Evolutionary conservation across 2,329 filamentous ascomycete genomes (phyloP), one percentile per base, ranked within the genome.

Genomic region (Clarireedia hainanense): DNA sequence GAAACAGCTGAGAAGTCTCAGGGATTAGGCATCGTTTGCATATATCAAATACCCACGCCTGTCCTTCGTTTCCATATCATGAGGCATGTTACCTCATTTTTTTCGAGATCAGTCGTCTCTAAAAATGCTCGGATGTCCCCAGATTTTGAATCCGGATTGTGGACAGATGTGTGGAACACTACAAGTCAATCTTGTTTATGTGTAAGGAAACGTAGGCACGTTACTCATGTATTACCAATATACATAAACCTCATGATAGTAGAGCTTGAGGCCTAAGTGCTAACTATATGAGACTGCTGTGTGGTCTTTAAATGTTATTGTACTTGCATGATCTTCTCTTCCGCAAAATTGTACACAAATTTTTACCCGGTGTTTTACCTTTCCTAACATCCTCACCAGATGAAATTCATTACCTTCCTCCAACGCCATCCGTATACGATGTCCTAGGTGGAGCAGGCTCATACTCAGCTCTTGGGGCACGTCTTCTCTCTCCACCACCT

Each of bases 371-470:
- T 4, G 24, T 36, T 36, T 43, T 50, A 49, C 15, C 39, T n/a
- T 20, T 34, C 37, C 66, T 62, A 60, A 61, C 60, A 57, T 52
- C 42, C 24, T 15, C 51, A 55, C 50, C 73, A 92, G 91, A 97
- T 75, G 89, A 96, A 58, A 97, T 97, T 65, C 88, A 96, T 65
- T 95, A 90, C 66, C 76, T 81, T 34, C 84, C 85, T 3, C 83
- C 86, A 43, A 84, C 74, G 55, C 80, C 85, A 4, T 78, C 86
- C 12, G 85, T 87, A 40, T 81, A 80, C 64, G 80, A 92, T 67
- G 80, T 96, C 20, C 77, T 94, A n/a, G 94, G 94, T 52, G 94
- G 94, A 24, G 94, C 88, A 27, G 94, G 91, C 26, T 81, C 91
- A 2, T 97, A 89, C 70, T 86, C 88, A 7, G 90, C 91, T 6